A percentile compares a stretch with the other conserved stretches of the same genome.
These are phyloP conservation scores for Juglanconis oblonga DNA, from an alignment of 2,329 filamentous ascomycete species.

Conservation along the genomic window DNA sequence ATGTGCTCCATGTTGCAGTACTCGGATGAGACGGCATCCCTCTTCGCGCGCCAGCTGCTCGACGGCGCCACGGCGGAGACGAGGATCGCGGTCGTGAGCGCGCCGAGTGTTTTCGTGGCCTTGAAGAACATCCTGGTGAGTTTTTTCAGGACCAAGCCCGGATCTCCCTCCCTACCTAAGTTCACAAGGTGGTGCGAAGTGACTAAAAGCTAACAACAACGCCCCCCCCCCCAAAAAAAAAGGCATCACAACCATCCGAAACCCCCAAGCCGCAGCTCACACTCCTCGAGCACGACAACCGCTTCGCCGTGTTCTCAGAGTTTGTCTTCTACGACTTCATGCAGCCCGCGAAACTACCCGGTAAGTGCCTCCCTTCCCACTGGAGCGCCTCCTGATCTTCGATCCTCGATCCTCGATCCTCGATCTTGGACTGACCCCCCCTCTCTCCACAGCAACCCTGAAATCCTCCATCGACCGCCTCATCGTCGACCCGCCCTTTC, in stretches of 20 bases:
- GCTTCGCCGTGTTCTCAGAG: constrained; percentile 71
- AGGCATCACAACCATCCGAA: constrained; percentile 13
- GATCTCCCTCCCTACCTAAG: too few species aligned
- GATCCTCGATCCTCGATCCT: too few species aligned
- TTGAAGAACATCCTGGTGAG: constrained; percentile 67
- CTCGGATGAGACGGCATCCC: constrained; percentile 65
- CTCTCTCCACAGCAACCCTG: constrained; percentile 42
- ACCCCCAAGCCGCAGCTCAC: constrained; percentile 53
- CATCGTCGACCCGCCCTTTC: constrained; percentile 75
- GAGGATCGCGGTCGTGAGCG: constrained; percentile 67
- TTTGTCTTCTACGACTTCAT: constrained; percentile 75
- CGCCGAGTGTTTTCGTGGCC: constrained; percentile 75
- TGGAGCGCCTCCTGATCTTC: too few species aligned
- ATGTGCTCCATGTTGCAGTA: constrained; percentile 46
- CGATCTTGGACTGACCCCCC: background rate
- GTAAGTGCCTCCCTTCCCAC: constrained; percentile 29
- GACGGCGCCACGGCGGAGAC: constrained; percentile 54
- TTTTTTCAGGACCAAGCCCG: background rate
- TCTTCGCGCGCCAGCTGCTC: constrained; percentile 64
- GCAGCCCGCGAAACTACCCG: constrained; percentile 62
- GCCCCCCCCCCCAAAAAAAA: background rate
- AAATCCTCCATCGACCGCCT: constrained; percentile 66
- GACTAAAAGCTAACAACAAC: too few species aligned
- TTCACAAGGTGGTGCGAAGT: too few species aligned
- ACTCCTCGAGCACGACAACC: constrained; percentile 70